Evolutionary conservation across 2,329 filamentous ascomycete genomes (phyloP).

Genomic region (Aureobasidium leucospermi): DNA sequence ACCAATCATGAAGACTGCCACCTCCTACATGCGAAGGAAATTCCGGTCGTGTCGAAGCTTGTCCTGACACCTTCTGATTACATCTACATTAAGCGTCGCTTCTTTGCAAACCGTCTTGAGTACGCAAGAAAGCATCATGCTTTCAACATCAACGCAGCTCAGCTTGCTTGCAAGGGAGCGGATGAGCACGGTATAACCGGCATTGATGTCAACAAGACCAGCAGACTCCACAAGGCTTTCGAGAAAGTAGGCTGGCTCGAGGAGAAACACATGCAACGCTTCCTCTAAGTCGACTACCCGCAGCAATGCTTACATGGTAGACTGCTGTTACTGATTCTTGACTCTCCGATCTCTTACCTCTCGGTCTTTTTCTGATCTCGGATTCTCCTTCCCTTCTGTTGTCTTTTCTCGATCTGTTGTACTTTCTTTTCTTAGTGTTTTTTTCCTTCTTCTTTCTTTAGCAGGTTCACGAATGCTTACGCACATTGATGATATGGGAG

Average conservation of each 20-base stretch:
- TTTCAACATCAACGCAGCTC: constrained; percentile 90
- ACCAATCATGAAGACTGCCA: constrained; percentile 61
- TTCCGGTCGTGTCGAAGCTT: constrained; percentile 67
- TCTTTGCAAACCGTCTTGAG: constrained; percentile 71
- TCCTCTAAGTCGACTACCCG: constrained; percentile 3
- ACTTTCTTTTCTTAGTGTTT: neutral
- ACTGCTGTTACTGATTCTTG: neutral
- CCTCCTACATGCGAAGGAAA: constrained; percentile 71
- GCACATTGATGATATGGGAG: constrained; percentile 5
- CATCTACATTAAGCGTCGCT: constrained; percentile 83
- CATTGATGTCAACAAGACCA: constrained; percentile 96
- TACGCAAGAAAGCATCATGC: constrained; percentile 63
- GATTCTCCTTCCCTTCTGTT: neutral
- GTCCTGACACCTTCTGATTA: constrained; percentile 83
- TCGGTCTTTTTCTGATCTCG: neutral
- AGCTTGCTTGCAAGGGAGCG: constrained; percentile 74
- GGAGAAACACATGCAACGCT: constrained; percentile 18
- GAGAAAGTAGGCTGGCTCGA: constrained; percentile 81
- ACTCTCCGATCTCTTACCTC: neutral
- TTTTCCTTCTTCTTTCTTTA: neutral
- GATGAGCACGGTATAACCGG: constrained; percentile 3
- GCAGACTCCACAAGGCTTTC: constrained; percentile 83
- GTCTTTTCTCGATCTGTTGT: neutral
- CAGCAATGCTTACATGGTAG: neutral
- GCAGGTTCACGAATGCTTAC: neutral